Evolutionary conservation across 164 flowering plant genomes (phyloP).

Genomic region (Akebia trifoliata): DNA sequence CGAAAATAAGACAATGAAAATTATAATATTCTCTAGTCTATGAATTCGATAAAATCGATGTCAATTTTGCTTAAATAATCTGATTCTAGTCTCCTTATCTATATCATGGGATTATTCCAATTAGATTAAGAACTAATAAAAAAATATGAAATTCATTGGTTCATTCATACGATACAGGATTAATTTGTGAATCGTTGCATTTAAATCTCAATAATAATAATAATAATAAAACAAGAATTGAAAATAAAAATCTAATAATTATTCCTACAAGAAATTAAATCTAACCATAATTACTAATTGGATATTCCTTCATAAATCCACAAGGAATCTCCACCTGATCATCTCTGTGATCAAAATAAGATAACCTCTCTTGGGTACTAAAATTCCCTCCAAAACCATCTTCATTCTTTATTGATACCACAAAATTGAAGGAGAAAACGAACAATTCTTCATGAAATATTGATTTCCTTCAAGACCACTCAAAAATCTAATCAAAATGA

Average conservation of each 20-base stretch:
- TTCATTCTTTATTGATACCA: constrained; percentile 35
- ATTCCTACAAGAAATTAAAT: neutral
- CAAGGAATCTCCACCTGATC: constrained; percentile 52
- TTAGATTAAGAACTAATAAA: too few species aligned
- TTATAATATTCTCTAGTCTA: too few species aligned
- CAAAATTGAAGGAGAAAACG: constrained; percentile 20
- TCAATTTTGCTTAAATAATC: too few species aligned
- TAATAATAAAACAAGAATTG: neutral
- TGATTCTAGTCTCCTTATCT: too few species aligned
- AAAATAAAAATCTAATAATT: neutral
- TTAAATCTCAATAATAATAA: too few species aligned
- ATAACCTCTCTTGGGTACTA: constrained; percentile 42
- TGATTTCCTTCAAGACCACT: constrained; percentile 46
- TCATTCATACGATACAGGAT: too few species aligned
- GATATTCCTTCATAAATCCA: constrained; percentile 72
- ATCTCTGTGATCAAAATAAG: constrained; percentile 46
- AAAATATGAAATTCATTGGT: too few species aligned
- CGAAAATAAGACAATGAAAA: too few species aligned
- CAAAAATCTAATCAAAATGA: constrained; percentile 49
- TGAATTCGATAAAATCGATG: too few species aligned
- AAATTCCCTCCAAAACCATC: constrained; percentile 68
- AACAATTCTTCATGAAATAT: constrained; percentile 34
- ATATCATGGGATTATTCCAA: too few species aligned
- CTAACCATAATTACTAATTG: constrained; percentile 55
- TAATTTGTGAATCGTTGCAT: too few species aligned